Conservation (phyloP, 805 yeast species). For the Torulaspora maleeae region DNA sequence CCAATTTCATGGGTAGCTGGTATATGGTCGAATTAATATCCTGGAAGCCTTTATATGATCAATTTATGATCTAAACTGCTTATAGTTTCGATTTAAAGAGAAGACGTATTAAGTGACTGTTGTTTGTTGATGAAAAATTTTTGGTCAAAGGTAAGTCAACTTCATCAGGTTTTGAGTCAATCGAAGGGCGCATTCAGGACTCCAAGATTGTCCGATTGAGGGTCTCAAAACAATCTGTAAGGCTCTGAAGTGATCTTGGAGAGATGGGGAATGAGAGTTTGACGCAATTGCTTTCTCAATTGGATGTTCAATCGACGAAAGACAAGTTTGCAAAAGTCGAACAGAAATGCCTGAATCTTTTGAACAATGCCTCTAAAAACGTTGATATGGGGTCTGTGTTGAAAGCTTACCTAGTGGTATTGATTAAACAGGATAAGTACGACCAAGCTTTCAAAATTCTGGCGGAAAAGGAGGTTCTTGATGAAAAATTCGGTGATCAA, state of each 20-base stretch:
- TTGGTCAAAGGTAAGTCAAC: not conserved
- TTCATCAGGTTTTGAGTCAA: not conserved
- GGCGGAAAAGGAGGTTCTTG: constrained; percentile 36
- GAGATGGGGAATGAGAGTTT: constrained; percentile 27
- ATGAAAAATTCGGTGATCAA: constrained; percentile 33
- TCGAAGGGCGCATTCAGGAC: not conserved
- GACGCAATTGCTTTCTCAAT: constrained; percentile 25
- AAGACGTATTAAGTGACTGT: constrained; percentile 6
- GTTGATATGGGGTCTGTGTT: constrained; percentile 22
- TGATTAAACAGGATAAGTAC: constrained; percentile 63
- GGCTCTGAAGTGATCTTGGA: not conserved
- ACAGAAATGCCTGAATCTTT: constrained; percentile 23
- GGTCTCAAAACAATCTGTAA: too few species aligned
- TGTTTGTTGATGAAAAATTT: constrained; percentile 6
- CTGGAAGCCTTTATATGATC: too few species aligned
- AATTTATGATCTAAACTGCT: not conserved
- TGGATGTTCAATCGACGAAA: constrained; percentile 30
- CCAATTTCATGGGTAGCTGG: too few species aligned
- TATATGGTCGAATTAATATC: too few species aligned
- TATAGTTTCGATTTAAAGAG: not conserved
- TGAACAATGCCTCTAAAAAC: constrained; percentile 21
- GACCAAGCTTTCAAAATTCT: constrained; percentile 46
- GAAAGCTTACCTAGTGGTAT: constrained; percentile 50
- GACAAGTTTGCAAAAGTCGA: constrained; percentile 30
- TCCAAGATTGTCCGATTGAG: not conserved